These are phyloP conservation scores for Pestalotiopsis fici DNA, from an alignment of 2,329 filamentous ascomycete species.

Conservation along the genomic window DNA sequence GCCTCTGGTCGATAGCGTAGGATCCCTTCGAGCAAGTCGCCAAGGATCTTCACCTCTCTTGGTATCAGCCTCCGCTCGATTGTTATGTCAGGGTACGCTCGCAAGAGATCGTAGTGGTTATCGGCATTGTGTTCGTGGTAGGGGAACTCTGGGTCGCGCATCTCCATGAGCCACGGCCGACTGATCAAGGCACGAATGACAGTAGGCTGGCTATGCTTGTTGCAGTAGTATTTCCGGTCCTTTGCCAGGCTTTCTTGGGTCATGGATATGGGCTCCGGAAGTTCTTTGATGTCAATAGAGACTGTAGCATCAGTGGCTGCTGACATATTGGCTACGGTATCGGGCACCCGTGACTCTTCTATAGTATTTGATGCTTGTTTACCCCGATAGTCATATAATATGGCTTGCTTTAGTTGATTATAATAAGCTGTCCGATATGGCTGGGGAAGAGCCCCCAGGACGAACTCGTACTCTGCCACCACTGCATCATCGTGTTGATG, in stretches of 20 bases:
- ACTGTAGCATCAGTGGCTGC: too few relatives aligned
- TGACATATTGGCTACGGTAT: background rate
- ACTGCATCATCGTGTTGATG: background rate
- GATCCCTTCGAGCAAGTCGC: conserved; percentile 4
- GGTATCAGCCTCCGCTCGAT: background rate
- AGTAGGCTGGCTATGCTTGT: background rate
- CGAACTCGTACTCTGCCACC: background rate
- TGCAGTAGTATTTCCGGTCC: background rate
- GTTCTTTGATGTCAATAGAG: background rate
- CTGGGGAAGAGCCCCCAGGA: background rate
- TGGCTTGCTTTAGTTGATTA: background rate
- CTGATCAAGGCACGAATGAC: background rate
- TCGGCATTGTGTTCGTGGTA: background rate
- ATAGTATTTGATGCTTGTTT: background rate
- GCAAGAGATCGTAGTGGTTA: background rate
- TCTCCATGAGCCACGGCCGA: background rate
- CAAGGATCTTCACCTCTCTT: background rate
- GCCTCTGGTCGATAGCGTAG: conserved; percentile 1
- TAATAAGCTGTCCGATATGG: background rate
- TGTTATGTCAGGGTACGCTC: background rate
- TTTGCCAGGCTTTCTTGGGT: background rate
- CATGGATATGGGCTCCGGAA: background rate
- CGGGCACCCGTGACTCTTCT: background rate
- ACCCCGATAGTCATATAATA: background rate
- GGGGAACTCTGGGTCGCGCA: background rate